Base-by-base conservation (phyloP, 1,284 basidiomycete species). In the Ganoderma multipileum region DNA sequence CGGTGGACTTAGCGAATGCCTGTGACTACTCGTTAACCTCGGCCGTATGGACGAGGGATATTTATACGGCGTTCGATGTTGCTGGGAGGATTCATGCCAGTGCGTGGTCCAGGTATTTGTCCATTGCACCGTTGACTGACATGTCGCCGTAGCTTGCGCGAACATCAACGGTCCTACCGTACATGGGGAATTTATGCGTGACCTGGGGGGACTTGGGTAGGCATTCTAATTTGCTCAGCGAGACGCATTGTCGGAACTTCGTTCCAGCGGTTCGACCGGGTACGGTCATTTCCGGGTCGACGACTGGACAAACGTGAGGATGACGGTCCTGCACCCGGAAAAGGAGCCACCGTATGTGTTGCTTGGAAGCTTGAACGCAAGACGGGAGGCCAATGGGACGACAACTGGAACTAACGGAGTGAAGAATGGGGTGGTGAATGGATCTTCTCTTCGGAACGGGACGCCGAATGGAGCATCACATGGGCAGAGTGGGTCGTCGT, bases 11-110 rank as follows among this genome's bases (percentile, higher is more conserved):
- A 12, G 87, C 87, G 3, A 89, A 91, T 71, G 81, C 83, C 6
- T 83, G 86, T 0, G 84, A 86, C 0, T 91, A 88, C 71, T 85
- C 87, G 2, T 76, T 91, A 39, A 79, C 81, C 0, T 83, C 88
- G 0, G 79, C 83, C 1, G 71, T 91, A 8, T 91, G 89, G 87
- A 87, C 89, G 0, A 76, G 74, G 3, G 83, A 90, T 72, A 68
- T 86, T 16, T 79, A 83, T 67, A 76, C 75, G 18, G 88, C 85
- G 2, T 79, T 87, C 65, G 75, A 83, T 12, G 81, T 90, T 6
- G 86, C 87, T 14, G 78, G 80, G 26, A 80, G 83, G 4, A 83
- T 91, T 55, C 83, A 81, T 41, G 78, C 84, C 67, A 85, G 87
- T 87, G 47, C 61, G 78, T 63, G 20, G 30, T 20, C n/a, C 26